Evolutionary conservation across 2,329 filamentous ascomycete genomes (phyloP).

Genomic region (Calonectria leucothoes): DNA sequence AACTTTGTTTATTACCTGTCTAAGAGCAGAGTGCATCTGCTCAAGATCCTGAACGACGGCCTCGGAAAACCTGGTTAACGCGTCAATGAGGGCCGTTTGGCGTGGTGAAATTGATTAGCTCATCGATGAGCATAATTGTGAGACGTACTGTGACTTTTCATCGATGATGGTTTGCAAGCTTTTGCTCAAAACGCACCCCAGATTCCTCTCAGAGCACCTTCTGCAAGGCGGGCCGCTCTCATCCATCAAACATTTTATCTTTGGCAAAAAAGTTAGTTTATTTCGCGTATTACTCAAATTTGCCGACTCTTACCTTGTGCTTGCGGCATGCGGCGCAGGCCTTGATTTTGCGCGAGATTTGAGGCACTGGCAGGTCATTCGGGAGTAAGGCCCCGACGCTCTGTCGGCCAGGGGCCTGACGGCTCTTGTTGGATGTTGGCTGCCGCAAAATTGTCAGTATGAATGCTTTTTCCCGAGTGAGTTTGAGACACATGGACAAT

Average conservation of each 20-base stretch:
- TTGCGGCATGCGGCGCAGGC: slow-evolving; percentile 55
- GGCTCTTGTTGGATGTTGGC: slow-evolving; percentile 23
- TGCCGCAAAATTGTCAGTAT: background rate
- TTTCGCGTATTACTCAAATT: too few species aligned
- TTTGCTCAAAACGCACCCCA: slow-evolving; percentile 54
- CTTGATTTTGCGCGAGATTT: slow-evolving; percentile 54
- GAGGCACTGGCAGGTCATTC: slow-evolving; percentile 39
- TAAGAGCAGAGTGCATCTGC: slow-evolving; percentile 39
- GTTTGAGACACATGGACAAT: background rate
- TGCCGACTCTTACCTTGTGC: slow-evolving; percentile 48
- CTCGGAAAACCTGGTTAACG: slow-evolving; percentile 15
- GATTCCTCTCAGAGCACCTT: slow-evolving; percentile 49
- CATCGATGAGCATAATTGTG: background rate
- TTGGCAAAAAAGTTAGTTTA: background rate
- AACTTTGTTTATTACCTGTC: slow-evolving; percentile 39
- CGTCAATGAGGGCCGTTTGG: background rate
- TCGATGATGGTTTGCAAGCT: slow-evolving; percentile 56
- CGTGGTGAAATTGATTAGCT: background rate
- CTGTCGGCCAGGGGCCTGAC: slow-evolving; percentile 31
- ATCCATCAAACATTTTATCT: slow-evolving; percentile 57
- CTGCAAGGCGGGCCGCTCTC: slow-evolving; percentile 52
- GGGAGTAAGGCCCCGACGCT: slow-evolving; percentile 26
- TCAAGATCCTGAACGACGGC: slow-evolving; percentile 40
- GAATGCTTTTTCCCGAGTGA: background rate
- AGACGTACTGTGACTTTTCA: slow-evolving; percentile 52